phyloP scores from a whole-genome alignment of 352 stramenopile genomes.

The Peronospora belbahrii region DNA sequence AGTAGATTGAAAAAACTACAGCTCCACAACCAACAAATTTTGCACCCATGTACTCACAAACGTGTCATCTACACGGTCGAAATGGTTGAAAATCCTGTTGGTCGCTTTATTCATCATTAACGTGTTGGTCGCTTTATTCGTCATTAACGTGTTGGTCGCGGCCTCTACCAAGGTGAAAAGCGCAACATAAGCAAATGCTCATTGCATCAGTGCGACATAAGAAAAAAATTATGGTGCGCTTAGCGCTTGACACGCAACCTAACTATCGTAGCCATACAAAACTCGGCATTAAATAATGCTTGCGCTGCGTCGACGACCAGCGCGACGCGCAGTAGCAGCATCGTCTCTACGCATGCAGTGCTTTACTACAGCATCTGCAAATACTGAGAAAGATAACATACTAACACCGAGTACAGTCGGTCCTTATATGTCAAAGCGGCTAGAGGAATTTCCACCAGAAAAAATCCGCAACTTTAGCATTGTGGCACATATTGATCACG shows the following conservation, averaged over 20 bases:
- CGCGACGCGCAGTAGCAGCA: constrained; percentile 4
- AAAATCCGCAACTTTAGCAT: constrained; percentile 90
- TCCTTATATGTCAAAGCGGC: constrained; percentile 47
- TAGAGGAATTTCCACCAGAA: constrained; percentile 53
- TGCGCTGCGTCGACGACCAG: constrained; percentile 5
- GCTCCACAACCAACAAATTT: too few species aligned
- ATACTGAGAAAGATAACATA: constrained; percentile 1
- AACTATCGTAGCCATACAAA: constrained; percentile 14
- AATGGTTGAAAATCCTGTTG: too few species aligned
- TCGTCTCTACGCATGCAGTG: constrained; percentile 1
- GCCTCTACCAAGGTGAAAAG: background rate
- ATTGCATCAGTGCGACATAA: too few species aligned
- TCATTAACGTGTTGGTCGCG: too few species aligned
- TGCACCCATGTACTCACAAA: too few species aligned
- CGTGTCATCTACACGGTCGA: too few species aligned
- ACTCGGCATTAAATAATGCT: constrained; percentile 13
- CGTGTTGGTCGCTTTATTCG: too few species aligned
- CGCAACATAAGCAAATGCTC: background rate
- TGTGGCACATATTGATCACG: constrained; percentile 88
- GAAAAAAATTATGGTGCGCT: background rate
- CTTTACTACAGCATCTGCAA: constrained; percentile 8
- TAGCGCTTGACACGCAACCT: background rate
- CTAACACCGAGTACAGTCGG: constrained; percentile 50
- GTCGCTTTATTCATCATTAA: too few species aligned
- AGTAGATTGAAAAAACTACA: too few species aligned